Conservation (phyloP, 495 filamentous ascomycete genomes). For the Rostrohypoxylon terebratum region DNA sequence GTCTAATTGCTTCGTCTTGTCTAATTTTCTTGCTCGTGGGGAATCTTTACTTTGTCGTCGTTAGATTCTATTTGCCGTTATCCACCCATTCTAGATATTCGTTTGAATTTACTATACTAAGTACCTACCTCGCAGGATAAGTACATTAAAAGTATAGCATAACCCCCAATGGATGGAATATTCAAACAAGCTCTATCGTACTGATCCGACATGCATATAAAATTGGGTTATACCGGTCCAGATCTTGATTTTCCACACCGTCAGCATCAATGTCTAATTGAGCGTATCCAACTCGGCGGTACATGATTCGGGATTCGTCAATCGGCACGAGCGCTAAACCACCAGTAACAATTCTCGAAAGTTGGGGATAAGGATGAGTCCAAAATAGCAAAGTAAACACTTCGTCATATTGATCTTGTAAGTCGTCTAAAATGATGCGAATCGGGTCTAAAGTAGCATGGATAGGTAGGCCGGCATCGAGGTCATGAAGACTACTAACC, state of each 20-base stretch:
- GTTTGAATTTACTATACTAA: background rate
- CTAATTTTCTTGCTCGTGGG: background rate
- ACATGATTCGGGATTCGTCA: constrained; percentile 5
- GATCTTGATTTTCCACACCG: background rate
- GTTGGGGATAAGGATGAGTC: background rate
- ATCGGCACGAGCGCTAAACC: constrained; percentile 11
- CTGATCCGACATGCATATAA: background rate
- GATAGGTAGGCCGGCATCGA: background rate
- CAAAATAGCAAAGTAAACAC: constrained; percentile 12
- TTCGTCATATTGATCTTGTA: background rate
- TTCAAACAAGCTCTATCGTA: background rate
- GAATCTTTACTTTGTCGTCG: background rate
- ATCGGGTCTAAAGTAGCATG: background rate
- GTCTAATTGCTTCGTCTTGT: background rate
- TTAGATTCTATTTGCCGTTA: background rate
- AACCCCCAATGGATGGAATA: background rate
- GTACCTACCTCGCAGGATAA: background rate
- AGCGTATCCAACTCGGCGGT: constrained; percentile 30
- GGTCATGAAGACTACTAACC: background rate
- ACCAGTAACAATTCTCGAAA: background rate
- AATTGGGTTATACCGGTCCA: background rate
- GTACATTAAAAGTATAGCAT: background rate
- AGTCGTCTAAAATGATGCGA: background rate
- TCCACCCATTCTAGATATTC: background rate
- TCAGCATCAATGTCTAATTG: background rate